A percentile compares a stretch with the other conserved stretches of the same genome.
phyloP scores from a whole-genome alignment of 208 protist genomes.

The Leishmania mexicana region DNA sequence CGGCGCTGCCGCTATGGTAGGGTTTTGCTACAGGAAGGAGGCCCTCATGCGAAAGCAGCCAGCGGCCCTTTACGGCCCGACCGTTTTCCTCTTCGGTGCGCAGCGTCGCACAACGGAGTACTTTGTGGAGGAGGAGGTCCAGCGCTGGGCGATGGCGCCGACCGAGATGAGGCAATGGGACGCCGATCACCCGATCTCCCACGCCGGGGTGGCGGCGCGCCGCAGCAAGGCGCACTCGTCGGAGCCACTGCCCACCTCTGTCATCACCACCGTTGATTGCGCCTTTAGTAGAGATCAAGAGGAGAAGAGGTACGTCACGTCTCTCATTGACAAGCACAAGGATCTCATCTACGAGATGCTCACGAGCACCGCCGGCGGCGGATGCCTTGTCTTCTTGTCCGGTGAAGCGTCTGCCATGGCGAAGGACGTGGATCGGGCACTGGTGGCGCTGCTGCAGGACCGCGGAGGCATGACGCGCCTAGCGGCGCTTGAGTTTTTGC shows the following conservation, averaged over 20 bases:
- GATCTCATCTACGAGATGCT: constrained; percentile 60
- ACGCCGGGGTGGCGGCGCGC: constrained; percentile 31
- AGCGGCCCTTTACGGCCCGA: constrained; percentile 32
- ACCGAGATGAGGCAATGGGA: constrained; percentile 34
- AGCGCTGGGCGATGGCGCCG: constrained; percentile 46
- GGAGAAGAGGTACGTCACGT: constrained; percentile 85
- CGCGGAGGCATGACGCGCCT: constrained; percentile 56
- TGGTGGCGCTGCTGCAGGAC: constrained; percentile 71
- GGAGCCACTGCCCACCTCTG: constrained; percentile 24
- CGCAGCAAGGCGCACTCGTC: constrained; percentile 7
- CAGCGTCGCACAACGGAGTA: constrained; percentile 53
- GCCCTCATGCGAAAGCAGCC: constrained; percentile 56
- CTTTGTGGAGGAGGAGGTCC: constrained; percentile 62
- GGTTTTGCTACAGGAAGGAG: constrained; percentile 76
- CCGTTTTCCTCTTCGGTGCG: constrained; percentile 75
- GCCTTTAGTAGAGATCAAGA: constrained; percentile 90
- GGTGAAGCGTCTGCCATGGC: constrained; percentile 94
- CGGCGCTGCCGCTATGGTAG: constrained; percentile 84
- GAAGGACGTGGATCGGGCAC: constrained; percentile 84
- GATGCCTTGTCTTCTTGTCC: constrained; percentile 85
- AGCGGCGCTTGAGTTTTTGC: constrained; percentile 72
- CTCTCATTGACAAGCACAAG: constrained; percentile 80
- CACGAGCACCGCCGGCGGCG: constrained; percentile 33
- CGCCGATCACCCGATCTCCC: constrained; percentile 25
- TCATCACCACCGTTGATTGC: constrained; percentile 66